These are phyloP conservation scores for Carex scoparia DNA, from an alignment of 176 grass and related monocot species.

Conservation along the genomic window DNA sequence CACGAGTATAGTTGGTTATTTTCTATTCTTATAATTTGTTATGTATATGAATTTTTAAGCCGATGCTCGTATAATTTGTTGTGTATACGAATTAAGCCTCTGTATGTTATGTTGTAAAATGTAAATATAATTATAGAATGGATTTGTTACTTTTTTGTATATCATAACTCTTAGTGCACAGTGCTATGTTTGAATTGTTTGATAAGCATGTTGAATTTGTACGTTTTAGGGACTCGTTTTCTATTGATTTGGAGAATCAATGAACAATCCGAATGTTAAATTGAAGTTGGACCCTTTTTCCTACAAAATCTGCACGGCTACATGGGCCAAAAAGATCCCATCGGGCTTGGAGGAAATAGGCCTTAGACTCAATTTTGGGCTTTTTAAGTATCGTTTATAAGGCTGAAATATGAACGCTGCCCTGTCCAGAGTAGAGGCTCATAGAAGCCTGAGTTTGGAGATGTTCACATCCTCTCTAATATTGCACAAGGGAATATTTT, in stretches of 20 bases:
- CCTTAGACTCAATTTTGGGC: neutral
- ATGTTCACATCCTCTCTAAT: too few relatives aligned
- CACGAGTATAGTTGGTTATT: neutral
- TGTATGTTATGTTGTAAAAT: neutral
- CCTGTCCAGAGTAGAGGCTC: too few relatives aligned
- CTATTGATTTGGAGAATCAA: too few relatives aligned
- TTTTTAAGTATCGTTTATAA: neutral
- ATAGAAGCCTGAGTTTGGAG: too few relatives aligned
- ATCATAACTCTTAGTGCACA: neutral
- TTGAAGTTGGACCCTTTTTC: too few relatives aligned
- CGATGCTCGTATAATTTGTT: neutral
- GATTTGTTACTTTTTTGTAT: conserved; percentile 3
- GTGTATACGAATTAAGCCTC: too few relatives aligned
- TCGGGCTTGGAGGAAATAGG: neutral
- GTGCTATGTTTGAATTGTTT: neutral
- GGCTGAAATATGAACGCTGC: neutral
- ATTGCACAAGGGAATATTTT: too few relatives aligned
- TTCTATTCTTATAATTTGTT: conserved; percentile 3
- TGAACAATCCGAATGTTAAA: too few relatives aligned
- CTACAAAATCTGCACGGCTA: too few relatives aligned
- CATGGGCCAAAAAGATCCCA: neutral
- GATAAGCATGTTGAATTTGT: neutral
- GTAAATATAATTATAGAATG: neutral
- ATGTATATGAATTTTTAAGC: conserved; percentile 6
- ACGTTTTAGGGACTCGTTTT: neutral